Base-by-base conservation (phyloP, 1,139 yeast species). In the Blastobotrys raffinosifermentans region DNA sequence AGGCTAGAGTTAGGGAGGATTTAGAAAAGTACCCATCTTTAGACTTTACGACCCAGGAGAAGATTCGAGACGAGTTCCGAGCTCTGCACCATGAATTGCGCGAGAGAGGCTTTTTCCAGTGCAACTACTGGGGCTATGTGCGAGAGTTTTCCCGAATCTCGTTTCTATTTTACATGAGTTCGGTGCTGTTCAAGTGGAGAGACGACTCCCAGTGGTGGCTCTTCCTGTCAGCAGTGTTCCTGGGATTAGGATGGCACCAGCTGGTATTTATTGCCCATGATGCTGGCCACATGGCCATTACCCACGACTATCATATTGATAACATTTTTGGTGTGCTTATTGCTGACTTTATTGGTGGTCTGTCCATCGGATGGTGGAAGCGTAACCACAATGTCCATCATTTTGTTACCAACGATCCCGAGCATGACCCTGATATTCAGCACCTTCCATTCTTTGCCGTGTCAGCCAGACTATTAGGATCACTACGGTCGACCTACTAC, bases 311-410 rank as follows among this genome's bases (percentile, higher is more conserved):
- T 58, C 81, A 80, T 50, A 35, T 74, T n/a, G 96, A 86, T 58
- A 86, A 80, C 53, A 55, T 81, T 8, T 67, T 83, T 45, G 94
- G 95, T 1, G 75, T 79, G 60, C 30, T 76, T 1, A 66, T 86
- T 35, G 94, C 95, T 2, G 77, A 83, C 48, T 85, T 73, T 67
- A 61, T 78, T 40, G 96, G 96, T n/a, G 96, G 96, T 0, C 66
- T 86, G 37, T 83, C 94, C 37, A 59, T 85, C 26, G 94, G 95
- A 1, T 86, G 96, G 96, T 86, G 96, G 96, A 87, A 86, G 53
- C 70, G 91, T 37, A 86, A 83, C 59, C 96, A 86, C 60, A 86
- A 86, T 57, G 94, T 86, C 16, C 96, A 87, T 57, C 96, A 86
- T 60, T 63, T 86, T 40, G 72, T 86, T 38, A 82, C 96, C 11